phyloP scores from a whole-genome alignment of 306 rosid species.

The Malus sylvestris region DNA sequence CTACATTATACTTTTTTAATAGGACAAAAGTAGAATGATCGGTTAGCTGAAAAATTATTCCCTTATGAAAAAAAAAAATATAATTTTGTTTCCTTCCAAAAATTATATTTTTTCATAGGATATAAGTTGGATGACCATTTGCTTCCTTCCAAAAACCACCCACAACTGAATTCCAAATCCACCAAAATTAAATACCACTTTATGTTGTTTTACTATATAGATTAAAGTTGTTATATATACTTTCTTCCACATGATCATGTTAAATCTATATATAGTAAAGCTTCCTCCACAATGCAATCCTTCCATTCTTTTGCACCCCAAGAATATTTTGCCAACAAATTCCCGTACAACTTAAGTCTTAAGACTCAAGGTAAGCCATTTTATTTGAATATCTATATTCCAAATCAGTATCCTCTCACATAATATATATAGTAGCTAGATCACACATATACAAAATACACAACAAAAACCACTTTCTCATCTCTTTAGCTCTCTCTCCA shows the following conservation, averaged over 20 bases:
- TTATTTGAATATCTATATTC: constrained; percentile 19
- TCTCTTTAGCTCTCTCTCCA: constrained; percentile 48
- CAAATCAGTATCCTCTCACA: constrained; percentile 11
- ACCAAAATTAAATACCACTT: neutral
- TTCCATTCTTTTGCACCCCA: constrained; percentile 34
- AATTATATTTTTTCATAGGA: neutral
- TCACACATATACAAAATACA: constrained; percentile 13
- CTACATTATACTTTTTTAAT: constrained; percentile 1
- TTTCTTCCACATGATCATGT: neutral
- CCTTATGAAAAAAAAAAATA: too few relatives aligned
- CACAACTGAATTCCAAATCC: constrained; percentile 21
- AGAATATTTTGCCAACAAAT: constrained; percentile 22
- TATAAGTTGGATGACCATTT: neutral
- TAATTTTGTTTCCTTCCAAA: too few relatives aligned
- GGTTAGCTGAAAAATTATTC: too few relatives aligned
- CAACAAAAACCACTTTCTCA: constrained; percentile 48
- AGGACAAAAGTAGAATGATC: neutral
- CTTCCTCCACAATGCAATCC: constrained; percentile 18
- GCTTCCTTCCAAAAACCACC: constrained; percentile 19
- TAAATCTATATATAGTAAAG: constrained; percentile 19
- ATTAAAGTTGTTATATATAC: neutral
- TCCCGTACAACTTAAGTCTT: constrained; percentile 21
- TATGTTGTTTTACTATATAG: constrained; percentile 1
- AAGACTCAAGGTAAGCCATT: constrained; percentile 29
- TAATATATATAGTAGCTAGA: neutral